Evolutionary conservation across 1,284 basidiomycete species (phyloP), one percentile per base, ranked within the genome.

Genomic region (Bondarzewia mesenterica): DNA sequence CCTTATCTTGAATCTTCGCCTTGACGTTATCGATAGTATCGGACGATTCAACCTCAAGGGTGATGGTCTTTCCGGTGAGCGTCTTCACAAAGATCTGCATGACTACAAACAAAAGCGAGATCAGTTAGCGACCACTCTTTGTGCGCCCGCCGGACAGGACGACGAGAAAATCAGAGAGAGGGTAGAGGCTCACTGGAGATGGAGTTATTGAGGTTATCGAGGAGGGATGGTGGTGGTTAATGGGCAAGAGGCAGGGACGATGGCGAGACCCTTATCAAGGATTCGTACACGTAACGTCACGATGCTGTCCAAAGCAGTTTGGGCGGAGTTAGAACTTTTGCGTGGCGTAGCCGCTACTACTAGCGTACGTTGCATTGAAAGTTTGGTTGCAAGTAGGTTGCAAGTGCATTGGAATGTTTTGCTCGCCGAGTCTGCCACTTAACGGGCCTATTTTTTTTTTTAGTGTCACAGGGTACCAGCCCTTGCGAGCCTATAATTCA

Each of bases 21-120:
- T 94, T 93, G 74, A 94, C 92, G 80, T 95, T 95, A 78, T 97
- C 93, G 72, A 96, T 94, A 56, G 93, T 94, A 76, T 95, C 92
- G 53, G 88, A 92, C 55, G 91, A 93, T 73, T 95, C 92, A 57
- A 95, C 93, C 79, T 96, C 93, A 66, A 95, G 88, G 22, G 89
- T 91, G 66, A 91, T 91, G 3, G 88, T 91, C 74, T 92, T 89
- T 49, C 86, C 86, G 20, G 87, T 89, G 27, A 89, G 71, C 48
- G 77, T 81, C 71, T 86, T 88, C 53, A 86, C 82, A 63, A 86
- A 86, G 56, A 85, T 32, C 29, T 32, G 29, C 29, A 32, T 32
- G 29, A 12, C 29, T 32, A 32, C n/a, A 32, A 32, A n/a, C n/a
- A n/a, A 4, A n/a, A 5, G 5, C 29, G 29, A 32, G 12, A 32